Conservation (phyloP, 768 basidiomycete genomes). For the Pulveroboletus frians region DNA sequence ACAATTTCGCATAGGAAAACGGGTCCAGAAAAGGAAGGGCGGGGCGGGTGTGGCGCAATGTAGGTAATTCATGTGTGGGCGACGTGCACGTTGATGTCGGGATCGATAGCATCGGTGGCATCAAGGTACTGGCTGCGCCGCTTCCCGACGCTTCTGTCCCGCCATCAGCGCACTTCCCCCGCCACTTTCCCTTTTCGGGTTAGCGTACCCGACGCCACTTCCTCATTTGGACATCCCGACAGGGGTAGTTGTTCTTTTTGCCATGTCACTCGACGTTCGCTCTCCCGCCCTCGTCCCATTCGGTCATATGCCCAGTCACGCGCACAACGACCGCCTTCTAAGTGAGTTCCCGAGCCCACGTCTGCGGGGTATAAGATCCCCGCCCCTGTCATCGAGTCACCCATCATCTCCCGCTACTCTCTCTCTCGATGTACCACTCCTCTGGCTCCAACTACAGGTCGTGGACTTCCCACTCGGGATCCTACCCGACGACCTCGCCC, state of each 20-base stretch:
- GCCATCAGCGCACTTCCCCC: constrained; percentile 22
- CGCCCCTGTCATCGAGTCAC: constrained; percentile 15
- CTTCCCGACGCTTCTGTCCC: constrained; percentile 16
- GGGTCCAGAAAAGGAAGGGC: constrained; percentile 7
- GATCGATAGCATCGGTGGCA: constrained; percentile 17
- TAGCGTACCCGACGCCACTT: constrained; percentile 18
- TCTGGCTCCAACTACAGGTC: constrained; percentile 18
- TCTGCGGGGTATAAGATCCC: constrained; percentile 26
- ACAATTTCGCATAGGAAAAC: constrained; percentile 1
- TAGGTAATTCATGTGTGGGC: constrained; percentile 1
- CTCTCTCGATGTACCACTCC: constrained; percentile 20
- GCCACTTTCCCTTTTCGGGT: constrained; percentile 15
- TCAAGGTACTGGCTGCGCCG: constrained; percentile 7
- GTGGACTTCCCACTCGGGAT: constrained; percentile 16
- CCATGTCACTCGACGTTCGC: constrained; percentile 19
- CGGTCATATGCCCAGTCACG: constrained; percentile 13
- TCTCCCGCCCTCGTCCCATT: constrained; percentile 23
- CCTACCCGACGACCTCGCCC: constrained; percentile 15
- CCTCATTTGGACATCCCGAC: constrained; percentile 19
- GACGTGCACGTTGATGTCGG: constrained; percentile 2
- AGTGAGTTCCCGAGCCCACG: constrained; percentile 19
- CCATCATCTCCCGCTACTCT: constrained; percentile 9
- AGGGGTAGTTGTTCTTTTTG: constrained; percentile 10
- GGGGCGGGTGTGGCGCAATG: neutral
- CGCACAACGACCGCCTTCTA: constrained; percentile 2